Conservation (phyloP, 2,329 filamentous ascomycete genomes). For the Cordyceps cateniannulata region DNA sequence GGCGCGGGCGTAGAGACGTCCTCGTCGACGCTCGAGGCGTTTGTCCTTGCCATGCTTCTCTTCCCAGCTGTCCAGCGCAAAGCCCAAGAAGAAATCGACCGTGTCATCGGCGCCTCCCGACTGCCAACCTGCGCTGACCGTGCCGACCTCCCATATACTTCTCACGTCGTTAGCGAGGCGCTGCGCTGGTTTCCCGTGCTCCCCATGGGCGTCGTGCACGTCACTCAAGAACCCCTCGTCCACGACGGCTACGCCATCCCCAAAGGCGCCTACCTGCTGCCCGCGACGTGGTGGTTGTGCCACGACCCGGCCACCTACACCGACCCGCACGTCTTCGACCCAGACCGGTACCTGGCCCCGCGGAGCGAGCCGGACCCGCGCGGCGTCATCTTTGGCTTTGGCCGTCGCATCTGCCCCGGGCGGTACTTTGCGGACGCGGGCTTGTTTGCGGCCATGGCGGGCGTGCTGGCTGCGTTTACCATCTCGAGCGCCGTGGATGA, state of each 20-base stretch:
- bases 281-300: slow-evolving; percentile 31
- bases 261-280: slow-evolving; percentile 20
- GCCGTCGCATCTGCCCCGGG: slow-evolving; percentile 30
- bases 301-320: slow-evolving; percentile 65
- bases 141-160: slow-evolving; percentile 23
- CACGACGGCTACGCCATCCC: slow-evolving; percentile 22
- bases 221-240: slow-evolving; percentile 24
- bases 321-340: slow-evolving; percentile 26
- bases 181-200: slow-evolving; percentile 26
- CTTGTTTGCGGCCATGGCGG: slow-evolving; percentile 30
- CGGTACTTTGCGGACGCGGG: slow-evolving; percentile 24
- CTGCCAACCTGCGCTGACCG: slow-evolving; percentile 21
- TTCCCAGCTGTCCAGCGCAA: slow-evolving; percentile 20
- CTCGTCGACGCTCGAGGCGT: slow-evolving; percentile 7
- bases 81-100: slow-evolving; percentile 22
- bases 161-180: slow-evolving; percentile 24
- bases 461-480: slow-evolving; percentile 38
- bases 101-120: slow-evolving; percentile 22
- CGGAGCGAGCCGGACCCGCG: slow-evolving; percentile 24
- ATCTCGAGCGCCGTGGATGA: background rate
- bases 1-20: slow-evolving; percentile 13
- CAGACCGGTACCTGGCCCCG: slow-evolving; percentile 25
- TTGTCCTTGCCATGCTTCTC: slow-evolving; percentile 20
- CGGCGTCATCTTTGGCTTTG: slow-evolving; percentile 27
- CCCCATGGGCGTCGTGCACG: slow-evolving; percentile 32